Base-by-base conservation (phyloP, 2,329 filamentous ascomycete genomes). In the Epichloe bromicola region DNA sequence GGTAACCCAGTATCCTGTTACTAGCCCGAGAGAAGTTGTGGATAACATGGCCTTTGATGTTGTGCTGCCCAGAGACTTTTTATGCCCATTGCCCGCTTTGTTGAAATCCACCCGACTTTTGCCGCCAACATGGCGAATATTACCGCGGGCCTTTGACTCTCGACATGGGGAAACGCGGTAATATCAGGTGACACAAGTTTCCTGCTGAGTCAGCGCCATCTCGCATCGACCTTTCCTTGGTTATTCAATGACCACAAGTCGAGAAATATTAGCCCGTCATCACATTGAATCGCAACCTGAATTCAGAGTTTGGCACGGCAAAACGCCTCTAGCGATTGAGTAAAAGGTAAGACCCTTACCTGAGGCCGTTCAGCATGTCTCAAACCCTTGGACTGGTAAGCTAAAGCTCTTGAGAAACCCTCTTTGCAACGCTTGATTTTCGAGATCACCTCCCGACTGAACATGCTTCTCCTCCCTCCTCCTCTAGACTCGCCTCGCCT, bases 401-500 rank as follows among this genome's bases (percentile, higher is more conserved):
- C 56, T 49, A 20, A 44, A 30, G 36, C 3, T 17, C n/a, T 30
- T 5, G 43, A 40, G 11, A 33, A 14, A 14, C 17, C n/a, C 23
- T 42, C 15, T 10, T 46, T 37, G 8, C 23, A 26, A 15, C 41
- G 3, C 8, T 30, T 30, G 41, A 30, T 19, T 42, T 42, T 17
- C 19, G 40, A 42, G 3, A 43, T 20, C n/a, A 10, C 14, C 38
- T 48, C 19, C 47, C 36, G 39, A 49, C 48, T 38, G 7, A n/a
- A 45, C 40, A 26, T 36, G 39, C 47, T 37, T 37, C 33, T 39
- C 12, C 19, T 15, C 8, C 8, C 43, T 30, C 38, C 15, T 5
- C 5, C 17, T 45, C 40, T 60, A 97, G 90, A 97, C 93, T 55
- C 87, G 88, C 65, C 85, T 98, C 57, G 91, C 93, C 72, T 98